These are phyloP conservation scores for Penicillium nordicum DNA, from an alignment of 2,329 filamentous ascomycete species.

Conservation along the genomic window DNA sequence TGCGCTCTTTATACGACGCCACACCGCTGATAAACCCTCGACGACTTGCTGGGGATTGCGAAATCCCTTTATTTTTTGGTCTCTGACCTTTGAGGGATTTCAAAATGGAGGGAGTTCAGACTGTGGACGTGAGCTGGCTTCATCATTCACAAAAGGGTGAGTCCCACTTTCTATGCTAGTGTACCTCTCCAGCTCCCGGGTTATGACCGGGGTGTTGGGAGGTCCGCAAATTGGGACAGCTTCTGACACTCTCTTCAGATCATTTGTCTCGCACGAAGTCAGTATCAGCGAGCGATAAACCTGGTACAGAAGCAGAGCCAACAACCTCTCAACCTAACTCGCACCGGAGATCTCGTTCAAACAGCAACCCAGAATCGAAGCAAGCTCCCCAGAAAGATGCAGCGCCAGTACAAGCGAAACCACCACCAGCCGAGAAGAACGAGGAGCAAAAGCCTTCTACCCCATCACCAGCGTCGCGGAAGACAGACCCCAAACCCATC, in stretches of 20 bases:
- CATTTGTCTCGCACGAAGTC: conserved; percentile 38
- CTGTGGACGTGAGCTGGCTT: conserved; percentile 88
- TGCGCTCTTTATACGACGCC: conserved; percentile 18
- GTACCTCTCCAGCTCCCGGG: not conserved
- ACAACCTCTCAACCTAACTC: conserved; percentile 14
- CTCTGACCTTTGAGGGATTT: not conserved
- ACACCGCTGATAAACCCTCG: conserved; percentile 16
- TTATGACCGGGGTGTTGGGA: not conserved
- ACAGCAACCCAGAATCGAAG: conserved; percentile 20
- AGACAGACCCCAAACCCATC: conserved; percentile 30
- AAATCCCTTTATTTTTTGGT: not conserved
- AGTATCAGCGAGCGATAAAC: conserved; percentile 33
- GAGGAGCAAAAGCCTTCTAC: conserved; percentile 23
- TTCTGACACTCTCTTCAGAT: conserved; percentile 23
- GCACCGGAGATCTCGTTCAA: conserved; percentile 25
- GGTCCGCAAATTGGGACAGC: not conserved
- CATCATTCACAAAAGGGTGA: conserved; percentile 79
- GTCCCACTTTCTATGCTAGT: conserved; percentile 25
- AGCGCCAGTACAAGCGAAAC: conserved; percentile 17
- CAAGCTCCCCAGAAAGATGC: conserved; percentile 15
- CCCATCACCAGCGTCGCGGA: conserved; percentile 22
- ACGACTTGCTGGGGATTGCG: not conserved
- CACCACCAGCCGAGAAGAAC: conserved; percentile 16
- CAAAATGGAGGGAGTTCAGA: conserved; percentile 74
- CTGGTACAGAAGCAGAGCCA: conserved; percentile 23